Percentiles rank a stretch among this genome's conserved stretches.
phyloP scores from a whole-genome alignment of 352 stramenopile genomes.

The Globisporangium ultimum region DNA sequence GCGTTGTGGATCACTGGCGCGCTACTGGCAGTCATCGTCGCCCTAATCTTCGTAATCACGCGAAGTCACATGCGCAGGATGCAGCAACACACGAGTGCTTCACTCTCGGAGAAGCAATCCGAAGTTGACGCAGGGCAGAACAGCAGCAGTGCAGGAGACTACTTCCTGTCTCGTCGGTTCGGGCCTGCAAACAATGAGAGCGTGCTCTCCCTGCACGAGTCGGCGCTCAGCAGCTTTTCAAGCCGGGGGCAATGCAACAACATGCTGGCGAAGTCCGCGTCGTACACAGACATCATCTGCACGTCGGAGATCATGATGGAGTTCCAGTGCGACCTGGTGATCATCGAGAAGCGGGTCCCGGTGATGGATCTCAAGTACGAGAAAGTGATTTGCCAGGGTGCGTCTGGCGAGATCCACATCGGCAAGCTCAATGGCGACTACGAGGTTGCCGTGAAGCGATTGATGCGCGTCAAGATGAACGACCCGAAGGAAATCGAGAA shows the following conservation, averaged over 20 bases:
- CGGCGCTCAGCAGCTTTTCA: conserved; percentile 20
- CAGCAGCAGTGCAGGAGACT: neutral
- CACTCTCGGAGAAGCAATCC: conserved; percentile 8
- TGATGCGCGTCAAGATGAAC: conserved; percentile 33
- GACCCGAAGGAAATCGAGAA: conserved; percentile 47
- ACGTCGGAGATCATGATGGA: conserved; percentile 40
- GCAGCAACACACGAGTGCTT: neutral
- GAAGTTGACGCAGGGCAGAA: neutral
- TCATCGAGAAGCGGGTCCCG: conserved; percentile 42
- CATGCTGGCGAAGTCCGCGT: conserved; percentile 18
- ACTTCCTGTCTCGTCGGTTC: conserved; percentile 3
- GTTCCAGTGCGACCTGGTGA: conserved; percentile 47
- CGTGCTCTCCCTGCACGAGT: conserved; percentile 7
- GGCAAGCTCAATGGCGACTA: conserved; percentile 24
- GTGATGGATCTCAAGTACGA: conserved; percentile 49
- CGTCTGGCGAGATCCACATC: conserved; percentile 38
- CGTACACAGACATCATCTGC: conserved; percentile 43
- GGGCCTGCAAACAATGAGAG: neutral
- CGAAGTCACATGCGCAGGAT: neutral
- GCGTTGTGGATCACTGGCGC: conserved; percentile 21
- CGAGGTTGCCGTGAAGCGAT: conserved; percentile 45
- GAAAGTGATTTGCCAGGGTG: conserved; percentile 32
- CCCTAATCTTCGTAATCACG: neutral
- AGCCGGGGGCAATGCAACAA: conserved; percentile 14
- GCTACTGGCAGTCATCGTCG: conserved; percentile 3